Evolutionary conservation across 495 filamentous ascomycete species (phyloP).

Genomic region (Hypoxylon lenormandii): DNA sequence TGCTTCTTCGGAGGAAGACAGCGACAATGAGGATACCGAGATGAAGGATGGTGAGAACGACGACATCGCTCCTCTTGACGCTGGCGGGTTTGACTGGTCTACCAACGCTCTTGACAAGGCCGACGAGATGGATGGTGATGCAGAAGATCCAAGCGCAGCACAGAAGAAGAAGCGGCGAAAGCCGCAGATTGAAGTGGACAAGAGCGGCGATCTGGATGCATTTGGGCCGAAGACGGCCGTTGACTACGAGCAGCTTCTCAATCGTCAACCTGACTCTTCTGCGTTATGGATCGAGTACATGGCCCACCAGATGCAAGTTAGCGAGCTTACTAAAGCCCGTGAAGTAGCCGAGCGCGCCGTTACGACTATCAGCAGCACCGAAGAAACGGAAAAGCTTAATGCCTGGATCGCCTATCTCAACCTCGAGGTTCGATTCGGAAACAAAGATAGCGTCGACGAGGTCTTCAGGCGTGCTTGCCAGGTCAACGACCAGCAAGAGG

Average conservation of each 20-base stretch:
- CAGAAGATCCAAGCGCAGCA: constrained; percentile 60
- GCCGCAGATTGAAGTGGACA: constrained; percentile 84
- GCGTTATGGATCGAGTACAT: constrained; percentile 94
- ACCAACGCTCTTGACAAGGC: constrained; percentile 67
- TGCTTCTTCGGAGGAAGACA: constrained; percentile 50
- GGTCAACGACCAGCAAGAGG: constrained; percentile 89
- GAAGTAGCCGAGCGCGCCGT: constrained; percentile 90
- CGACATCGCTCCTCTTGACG: constrained; percentile 71
- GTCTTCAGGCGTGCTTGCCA: constrained; percentile 93
- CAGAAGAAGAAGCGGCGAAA: constrained; percentile 82
- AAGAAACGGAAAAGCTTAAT: constrained; percentile 90
- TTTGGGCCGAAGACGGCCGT: constrained; percentile 89
- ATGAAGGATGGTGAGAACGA: constrained; percentile 59
- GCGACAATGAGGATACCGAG: constrained; percentile 63
- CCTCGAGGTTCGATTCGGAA: constrained; percentile 90
- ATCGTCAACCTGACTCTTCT: constrained; percentile 90
- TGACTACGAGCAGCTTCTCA: constrained; percentile 91
- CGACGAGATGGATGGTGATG: constrained; percentile 57
- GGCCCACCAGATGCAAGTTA: constrained; percentile 93
- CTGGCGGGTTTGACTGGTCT: constrained; percentile 88
- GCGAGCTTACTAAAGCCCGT: constrained; percentile 85
- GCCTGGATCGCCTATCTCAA: constrained; percentile 95
- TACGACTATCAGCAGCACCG: constrained; percentile 84
- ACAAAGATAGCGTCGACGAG: constrained; percentile 82
- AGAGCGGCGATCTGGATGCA: constrained; percentile 85